A percentile compares a stretch with the other conserved stretches of the same genome.
phyloP scores from a whole-genome alignment of 2,329 filamentous ascomycete genomes.

The Colletotrichum cordylinicola region DNA sequence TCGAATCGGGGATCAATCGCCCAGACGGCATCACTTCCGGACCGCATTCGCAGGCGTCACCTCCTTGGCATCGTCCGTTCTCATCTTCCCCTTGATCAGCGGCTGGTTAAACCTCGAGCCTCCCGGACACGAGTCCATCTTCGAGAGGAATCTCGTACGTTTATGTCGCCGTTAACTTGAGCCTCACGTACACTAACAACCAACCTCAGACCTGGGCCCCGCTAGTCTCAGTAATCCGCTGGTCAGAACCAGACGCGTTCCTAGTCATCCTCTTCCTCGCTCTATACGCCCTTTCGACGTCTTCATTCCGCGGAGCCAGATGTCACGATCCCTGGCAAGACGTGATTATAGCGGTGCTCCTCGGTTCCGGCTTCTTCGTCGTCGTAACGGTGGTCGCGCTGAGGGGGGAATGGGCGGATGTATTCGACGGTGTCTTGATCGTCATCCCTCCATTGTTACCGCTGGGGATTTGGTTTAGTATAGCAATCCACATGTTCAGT shows the following conservation, averaged over 20 bases:
- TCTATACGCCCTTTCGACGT: background rate
- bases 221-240: background rate
- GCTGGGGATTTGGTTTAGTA: background rate
- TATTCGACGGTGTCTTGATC: background rate
- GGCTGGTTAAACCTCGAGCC: background rate
- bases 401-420: background rate
- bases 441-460: background rate
- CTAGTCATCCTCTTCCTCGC: background rate
- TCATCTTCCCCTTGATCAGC: background rate
- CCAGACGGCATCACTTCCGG: background rate
- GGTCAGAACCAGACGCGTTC: background rate
- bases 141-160: background rate
- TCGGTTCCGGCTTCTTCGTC: background rate
- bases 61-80: too few species aligned
- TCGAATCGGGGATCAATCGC: background rate
- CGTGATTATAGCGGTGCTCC: background rate
- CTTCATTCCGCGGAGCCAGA: background rate
- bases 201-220: background rate
- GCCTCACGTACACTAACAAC: too few species aligned
- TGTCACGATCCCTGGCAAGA: background rate
- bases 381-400: rapidly evolving
- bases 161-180: background rate
- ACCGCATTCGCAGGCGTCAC: too few species aligned
- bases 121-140: background rate
- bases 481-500: background rate